Evolutionary conservation across 352 stramenopile species (phyloP).

Genomic region (Phytophthora tentaculata): DNA sequence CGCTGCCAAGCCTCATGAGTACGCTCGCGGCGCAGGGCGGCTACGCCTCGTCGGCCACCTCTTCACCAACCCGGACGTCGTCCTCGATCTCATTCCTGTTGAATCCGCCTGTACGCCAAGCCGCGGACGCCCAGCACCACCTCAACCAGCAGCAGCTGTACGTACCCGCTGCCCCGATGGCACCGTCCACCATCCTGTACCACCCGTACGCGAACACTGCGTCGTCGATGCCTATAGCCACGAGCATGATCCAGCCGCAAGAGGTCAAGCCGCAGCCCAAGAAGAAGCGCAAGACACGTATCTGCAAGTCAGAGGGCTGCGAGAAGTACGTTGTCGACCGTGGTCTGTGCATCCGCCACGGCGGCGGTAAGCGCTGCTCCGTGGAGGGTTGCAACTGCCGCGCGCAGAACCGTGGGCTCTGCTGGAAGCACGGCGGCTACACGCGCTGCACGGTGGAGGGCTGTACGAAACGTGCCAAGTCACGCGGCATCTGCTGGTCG

Average conservation of each 20-base stretch:
- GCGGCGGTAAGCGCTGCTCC: conserved; percentile 79
- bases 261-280: conserved; percentile 23
- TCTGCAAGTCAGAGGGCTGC: conserved; percentile 53
- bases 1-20: conserved; percentile 41
- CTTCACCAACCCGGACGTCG: conserved; percentile 25
- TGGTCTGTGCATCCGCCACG: conserved; percentile 81
- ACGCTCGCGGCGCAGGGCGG: conserved; percentile 25
- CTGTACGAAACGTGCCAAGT: conserved; percentile 75
- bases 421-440: conserved; percentile 48
- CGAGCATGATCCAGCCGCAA: conserved; percentile 19
- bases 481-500: conserved; percentile 86
- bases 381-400: conserved; percentile 61
- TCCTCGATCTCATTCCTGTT: conserved; percentile 47
- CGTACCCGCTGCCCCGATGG: conserved; percentile 4
- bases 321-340: conserved; percentile 67
- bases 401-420: conserved; percentile 59
- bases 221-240: conserved; percentile 12
- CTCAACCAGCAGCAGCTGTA: conserved; percentile 22
- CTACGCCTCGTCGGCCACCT: conserved; percentile 17
- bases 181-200: conserved; percentile 28
- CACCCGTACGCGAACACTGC: conserved; percentile 31
- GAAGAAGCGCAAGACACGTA: conserved; percentile 54
- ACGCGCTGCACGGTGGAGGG: conserved; percentile 59
- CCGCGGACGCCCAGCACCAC: conserved; percentile 6
- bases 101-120: conserved; percentile 31